Conservation (phyloP, 306 rosid species). For the Mucuna pruriens region DNA sequence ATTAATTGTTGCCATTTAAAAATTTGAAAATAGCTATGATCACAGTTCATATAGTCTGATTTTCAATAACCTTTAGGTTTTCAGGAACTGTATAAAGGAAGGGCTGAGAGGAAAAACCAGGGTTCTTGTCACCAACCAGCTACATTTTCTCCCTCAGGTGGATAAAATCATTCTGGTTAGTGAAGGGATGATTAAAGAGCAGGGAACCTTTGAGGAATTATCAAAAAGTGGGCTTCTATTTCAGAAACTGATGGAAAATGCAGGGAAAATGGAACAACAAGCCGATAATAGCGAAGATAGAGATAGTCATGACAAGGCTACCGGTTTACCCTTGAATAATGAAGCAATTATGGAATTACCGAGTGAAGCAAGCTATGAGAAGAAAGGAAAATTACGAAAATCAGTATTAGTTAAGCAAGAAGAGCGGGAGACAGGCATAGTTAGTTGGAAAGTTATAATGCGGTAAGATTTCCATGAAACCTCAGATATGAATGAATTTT, state of each 20-base stretch:
- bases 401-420: conserved; percentile 81
- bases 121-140: conserved; percentile 92
- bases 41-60: conserved; percentile 24
- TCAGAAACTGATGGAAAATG: conserved; percentile 92
- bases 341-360: conserved; percentile 44
- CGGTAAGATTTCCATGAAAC: conserved; percentile 52
- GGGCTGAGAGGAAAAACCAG: conserved; percentile 80
- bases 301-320: conserved; percentile 36
- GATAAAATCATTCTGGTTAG: conserved; percentile 72
- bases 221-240: conserved; percentile 67
- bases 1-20: neutral
- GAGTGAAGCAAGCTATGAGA: conserved; percentile 48
- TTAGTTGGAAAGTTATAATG: conserved; percentile 75
- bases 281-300: conserved; percentile 41
- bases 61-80: conserved; percentile 58
- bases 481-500: neutral
- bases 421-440: conserved; percentile 86
- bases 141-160: conserved; percentile 91
- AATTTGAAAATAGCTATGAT: neutral
- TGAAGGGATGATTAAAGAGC: conserved; percentile 73
- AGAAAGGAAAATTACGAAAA: conserved; percentile 59
- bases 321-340: conserved; percentile 36
- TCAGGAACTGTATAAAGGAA: conserved; percentile 82
- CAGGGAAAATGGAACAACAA: conserved; percentile 82
- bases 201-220: conserved; percentile 88